Percentiles rank a stretch among this genome's conserved stretches.
phyloP scores from a whole-genome alignment of 2,329 filamentous ascomycete species.

The Cadophora sp. region DNA sequence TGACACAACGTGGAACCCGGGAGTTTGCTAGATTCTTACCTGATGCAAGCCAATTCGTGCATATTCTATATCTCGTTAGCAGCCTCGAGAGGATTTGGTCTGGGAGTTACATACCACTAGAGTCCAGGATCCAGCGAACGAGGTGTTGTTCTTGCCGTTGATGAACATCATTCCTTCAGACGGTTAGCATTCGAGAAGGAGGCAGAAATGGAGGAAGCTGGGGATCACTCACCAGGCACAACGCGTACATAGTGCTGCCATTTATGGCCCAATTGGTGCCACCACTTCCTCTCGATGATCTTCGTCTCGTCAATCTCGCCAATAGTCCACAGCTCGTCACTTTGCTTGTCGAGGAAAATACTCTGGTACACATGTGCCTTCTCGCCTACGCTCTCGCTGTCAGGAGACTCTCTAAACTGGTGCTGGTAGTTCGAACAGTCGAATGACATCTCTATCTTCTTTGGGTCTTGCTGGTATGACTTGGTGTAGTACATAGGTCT shows the following conservation, averaged over 20 bases:
- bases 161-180: slow-evolving; percentile 69
- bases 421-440: slow-evolving; percentile 79
- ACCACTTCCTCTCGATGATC: slow-evolving; percentile 69
- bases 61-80: slow-evolving; percentile 56
- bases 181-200: neutral
- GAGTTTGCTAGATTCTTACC: slow-evolving; percentile 1
- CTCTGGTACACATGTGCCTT: slow-evolving; percentile 73
- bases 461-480: slow-evolving; percentile 60
- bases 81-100: neutral
- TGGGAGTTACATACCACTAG: slow-evolving; percentile 37
- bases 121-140: slow-evolving; percentile 42
- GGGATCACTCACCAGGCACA: slow-evolving; percentile 55
- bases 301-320: slow-evolving; percentile 64
- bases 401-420: slow-evolving; percentile 61
- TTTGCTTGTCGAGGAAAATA: slow-evolving; percentile 67
- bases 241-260: slow-evolving; percentile 70
- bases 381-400: slow-evolving; percentile 42
- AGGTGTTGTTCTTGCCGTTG: slow-evolving; percentile 67
- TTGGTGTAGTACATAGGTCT: slow-evolving; percentile 72
- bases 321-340: slow-evolving; percentile 63
- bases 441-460: slow-evolving; percentile 73
- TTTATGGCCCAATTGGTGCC: slow-evolving; percentile 66
- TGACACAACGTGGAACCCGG: too few species aligned
- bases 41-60: slow-evolving; percentile 73
- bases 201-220: neutral